Evolutionary conservation across 2,329 filamentous ascomycete genomes (phyloP).

Genomic region (Ophiostoma pallidulum): DNA sequence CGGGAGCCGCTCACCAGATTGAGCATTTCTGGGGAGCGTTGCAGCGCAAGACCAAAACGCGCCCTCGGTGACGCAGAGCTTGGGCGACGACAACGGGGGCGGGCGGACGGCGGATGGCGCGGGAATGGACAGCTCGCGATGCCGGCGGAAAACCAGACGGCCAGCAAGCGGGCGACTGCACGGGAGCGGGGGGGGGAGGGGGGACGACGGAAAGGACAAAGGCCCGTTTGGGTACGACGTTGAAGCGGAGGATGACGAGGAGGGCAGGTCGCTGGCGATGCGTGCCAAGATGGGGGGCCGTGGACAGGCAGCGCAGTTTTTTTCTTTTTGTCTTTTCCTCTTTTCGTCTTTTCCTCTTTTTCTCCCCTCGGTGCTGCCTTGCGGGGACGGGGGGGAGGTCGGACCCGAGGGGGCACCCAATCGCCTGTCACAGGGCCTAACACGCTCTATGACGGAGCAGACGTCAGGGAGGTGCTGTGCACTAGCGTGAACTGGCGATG

Average conservation of each 20-base stretch:
- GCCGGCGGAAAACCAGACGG: too few species aligned
- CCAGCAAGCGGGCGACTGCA: too few species aligned
- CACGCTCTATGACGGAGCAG: too few species aligned
- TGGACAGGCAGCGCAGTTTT: conserved; percentile 2
- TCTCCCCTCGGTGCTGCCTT: too few species aligned
- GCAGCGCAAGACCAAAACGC: neutral
- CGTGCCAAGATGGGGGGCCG: neutral
- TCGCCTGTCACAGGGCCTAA: too few species aligned
- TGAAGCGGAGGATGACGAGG: neutral
- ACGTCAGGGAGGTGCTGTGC: too few species aligned
- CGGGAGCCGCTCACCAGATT: conserved; percentile 17
- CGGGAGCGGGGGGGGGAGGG: neutral
- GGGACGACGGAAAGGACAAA: neutral
- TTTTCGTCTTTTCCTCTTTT: neutral
- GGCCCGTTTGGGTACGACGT: neutral
- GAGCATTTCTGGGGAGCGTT: conserved; percentile 11
- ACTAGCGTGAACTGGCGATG: too few species aligned
- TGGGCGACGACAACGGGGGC: neutral
- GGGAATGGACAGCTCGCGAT: too few species aligned
- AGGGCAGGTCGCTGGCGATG: neutral
- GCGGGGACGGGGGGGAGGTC: too few species aligned
- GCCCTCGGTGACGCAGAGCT: neutral
- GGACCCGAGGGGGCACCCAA: too few species aligned
- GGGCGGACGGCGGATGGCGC: too few species aligned
- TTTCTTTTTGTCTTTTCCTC: neutral